Base-by-base conservation (phyloP, 768 basidiomycete genomes). In the Pleurotus tuoliensis region DNA sequence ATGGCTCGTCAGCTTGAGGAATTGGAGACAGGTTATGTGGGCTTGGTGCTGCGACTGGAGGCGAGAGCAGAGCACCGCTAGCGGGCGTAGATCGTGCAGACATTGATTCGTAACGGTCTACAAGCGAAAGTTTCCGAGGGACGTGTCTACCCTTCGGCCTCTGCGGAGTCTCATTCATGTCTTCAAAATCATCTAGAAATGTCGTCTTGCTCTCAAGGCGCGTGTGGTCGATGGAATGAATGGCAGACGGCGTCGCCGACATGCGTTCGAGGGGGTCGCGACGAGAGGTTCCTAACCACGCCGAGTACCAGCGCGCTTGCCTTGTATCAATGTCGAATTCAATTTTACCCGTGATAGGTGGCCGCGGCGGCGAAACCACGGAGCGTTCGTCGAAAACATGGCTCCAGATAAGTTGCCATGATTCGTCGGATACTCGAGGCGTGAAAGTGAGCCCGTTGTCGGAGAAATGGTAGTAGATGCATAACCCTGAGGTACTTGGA, bases 241-340 rank as follows among this genome's bases (percentile, higher is more conserved):
- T 71, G 51, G 69, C 57, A 44, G 76, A 66, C 24, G 78, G 66
- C 41, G 68, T 65, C 5, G 69, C 69, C 27, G 75, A 71, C 37
- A 75, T 67, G 38, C 71, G 63, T 59, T 84, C 83, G 13, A 67
- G 62, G 20, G 69, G 59, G 39, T 81, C 75, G 59, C 78, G 64
- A 52, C 72, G 69, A 55, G 80, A 67, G n/a, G 79, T 75, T 1
- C 79, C 74, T 18, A 84, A 58, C 90, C 90, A 96, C 0, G 83
- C 72, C 15, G 82, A 72, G 62, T 85, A 90, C 93, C 93, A 95
- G 25, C 82, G 79, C 15, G 93, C 93, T 59, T 83, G 80, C 37
- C 76, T 74, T 46, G 81, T 58, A 71, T 95, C 93, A 46, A 95
- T 81, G 69, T 95, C 93, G 67, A 95, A 94, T 70, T 95, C 92